These are phyloP conservation scores for Daldinia loculata DNA, from an alignment of 495 filamentous ascomycete genomes.

Conservation along the genomic window DNA sequence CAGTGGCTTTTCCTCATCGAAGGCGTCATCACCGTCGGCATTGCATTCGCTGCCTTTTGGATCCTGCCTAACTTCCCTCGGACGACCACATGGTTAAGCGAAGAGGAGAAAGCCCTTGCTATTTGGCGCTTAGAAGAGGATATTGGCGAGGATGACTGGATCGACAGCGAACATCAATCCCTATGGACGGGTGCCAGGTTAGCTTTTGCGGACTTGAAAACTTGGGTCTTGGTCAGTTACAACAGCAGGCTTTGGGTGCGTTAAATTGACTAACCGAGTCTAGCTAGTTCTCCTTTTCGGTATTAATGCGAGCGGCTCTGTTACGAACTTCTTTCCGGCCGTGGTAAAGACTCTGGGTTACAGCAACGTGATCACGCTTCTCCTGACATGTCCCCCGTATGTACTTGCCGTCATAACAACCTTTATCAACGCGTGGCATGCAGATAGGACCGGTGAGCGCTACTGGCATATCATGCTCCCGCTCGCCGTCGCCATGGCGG, in stretches of 20 bases:
- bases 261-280: conserved; percentile 14
- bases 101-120: conserved; percentile 73
- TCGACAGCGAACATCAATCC: conserved; percentile 66
- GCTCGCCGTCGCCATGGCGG: conserved; percentile 71
- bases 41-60: conserved; percentile 62
- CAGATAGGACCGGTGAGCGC: conserved; percentile 79
- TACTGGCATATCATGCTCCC: conserved; percentile 79
- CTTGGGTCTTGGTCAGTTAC: conserved; percentile 69
- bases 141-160: conserved; percentile 80
- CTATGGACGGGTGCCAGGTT: conserved; percentile 73
- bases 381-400: conserved; percentile 81
- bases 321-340: conserved; percentile 92
- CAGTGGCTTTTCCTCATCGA: conserved; percentile 84
- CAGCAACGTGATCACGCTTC: conserved; percentile 66
- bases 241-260: background rate
- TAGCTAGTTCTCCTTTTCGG: conserved; percentile 73
- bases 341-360: conserved; percentile 76
- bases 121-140: conserved; percentile 78
- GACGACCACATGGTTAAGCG: conserved; percentile 75
- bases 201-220: conserved; percentile 77
- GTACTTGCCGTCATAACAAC: conserved; percentile 74
- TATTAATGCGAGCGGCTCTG: conserved; percentile 74
- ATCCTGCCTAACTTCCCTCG: conserved; percentile 82
- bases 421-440: conserved; percentile 78
- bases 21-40: conserved; percentile 62